Conservation (phyloP, 495 filamentous ascomycete species). For the Parathielavia hyrcaniae region DNA sequence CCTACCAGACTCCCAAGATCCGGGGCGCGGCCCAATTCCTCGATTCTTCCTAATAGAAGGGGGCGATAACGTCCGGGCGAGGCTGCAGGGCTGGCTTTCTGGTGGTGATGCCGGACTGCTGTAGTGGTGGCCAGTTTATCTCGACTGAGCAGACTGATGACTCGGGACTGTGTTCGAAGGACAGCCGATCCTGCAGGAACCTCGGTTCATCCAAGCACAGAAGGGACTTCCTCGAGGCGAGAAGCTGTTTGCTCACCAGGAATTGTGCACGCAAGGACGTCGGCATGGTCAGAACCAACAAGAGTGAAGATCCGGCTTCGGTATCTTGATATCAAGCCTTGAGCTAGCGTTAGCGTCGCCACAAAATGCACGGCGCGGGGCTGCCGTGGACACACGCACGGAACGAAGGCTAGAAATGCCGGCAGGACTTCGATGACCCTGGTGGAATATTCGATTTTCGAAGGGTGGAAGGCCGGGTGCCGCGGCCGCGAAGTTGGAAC, state of each 20-base stretch:
- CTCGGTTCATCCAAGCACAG: constrained; percentile 7
- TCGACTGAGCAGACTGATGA: constrained; percentile 11
- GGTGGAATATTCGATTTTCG: not conserved
- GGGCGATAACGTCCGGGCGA: constrained; percentile 13
- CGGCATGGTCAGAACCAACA: constrained; percentile 12
- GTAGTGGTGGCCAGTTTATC: constrained; percentile 27
- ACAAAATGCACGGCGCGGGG: not conserved
- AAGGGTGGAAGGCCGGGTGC: not conserved
- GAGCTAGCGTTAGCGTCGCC: constrained; percentile 4
- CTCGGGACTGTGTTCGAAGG: not conserved
- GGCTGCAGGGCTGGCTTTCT: not conserved
- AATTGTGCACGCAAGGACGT: constrained; percentile 15
- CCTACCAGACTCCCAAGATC: constrained; percentile 23
- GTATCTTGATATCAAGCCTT: no score
- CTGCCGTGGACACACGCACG: not conserved
- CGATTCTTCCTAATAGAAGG: constrained; percentile 31
- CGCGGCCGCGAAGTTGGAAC: not conserved
- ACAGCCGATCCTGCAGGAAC: constrained; percentile 26
- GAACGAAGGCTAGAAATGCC: constrained; percentile 22
- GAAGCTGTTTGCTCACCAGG: no score
- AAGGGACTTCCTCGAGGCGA: no score
- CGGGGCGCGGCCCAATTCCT: constrained; percentile 25
- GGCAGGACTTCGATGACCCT: not conserved
- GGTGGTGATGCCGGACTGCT: no score
- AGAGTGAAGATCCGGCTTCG: constrained; percentile 6